Evolutionary conservation across 2,329 filamentous ascomycete genomes (phyloP), one percentile per base, ranked within the genome.

Genomic region (Cladosporium austrohemisphaericum): DNA sequence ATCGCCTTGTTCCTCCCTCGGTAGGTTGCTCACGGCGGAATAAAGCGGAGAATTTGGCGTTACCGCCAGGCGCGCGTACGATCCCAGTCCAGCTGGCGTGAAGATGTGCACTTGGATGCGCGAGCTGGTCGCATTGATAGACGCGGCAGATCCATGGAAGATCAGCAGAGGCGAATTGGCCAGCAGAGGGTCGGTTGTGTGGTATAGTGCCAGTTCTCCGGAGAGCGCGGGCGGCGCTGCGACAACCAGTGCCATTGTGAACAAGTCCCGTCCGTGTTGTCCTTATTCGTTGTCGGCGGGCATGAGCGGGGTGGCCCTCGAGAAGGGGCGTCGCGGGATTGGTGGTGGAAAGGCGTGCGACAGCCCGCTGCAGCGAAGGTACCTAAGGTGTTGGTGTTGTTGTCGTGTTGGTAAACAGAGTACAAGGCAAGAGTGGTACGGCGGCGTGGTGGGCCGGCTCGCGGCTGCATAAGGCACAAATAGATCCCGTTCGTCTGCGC

Each of bases 51-150:
- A 95, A 63, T 87, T 94, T 36, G 93, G 93, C 19, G 92, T 94
- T 57, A 97, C 85, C 53, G 92, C 95, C 58, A 98, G 82, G 61
- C 92, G 88, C 52, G 88, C 84, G 66, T 92, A 98, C 59, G 86
- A 92, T 64, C 88, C 86, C 60, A 94, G 85, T 57, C 93, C 93
- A 56, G 89, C 91, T 2, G 89, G 83, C 53, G 87, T 88, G 72
- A 94, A 88, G 69, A 98, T 81, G 70, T 97, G 93, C 56, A 93
- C 81, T 73, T 97, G 92, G 59, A 97, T 91, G 68, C 93, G 86
- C 55, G 92, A 96, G 71, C 86, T 92, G 71, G 95, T 94, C 62
- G 88, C 84, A 35, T 89, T 94, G 23, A 91, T 90, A 38, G 92
- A 92, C 20, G 65, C 56, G 4, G 65, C 63, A 13, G 90, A 82